These are phyloP conservation scores for Hymenoscyphus repandus DNA, from an alignment of 2,329 filamentous ascomycete genomes.

Conservation along the genomic window DNA sequence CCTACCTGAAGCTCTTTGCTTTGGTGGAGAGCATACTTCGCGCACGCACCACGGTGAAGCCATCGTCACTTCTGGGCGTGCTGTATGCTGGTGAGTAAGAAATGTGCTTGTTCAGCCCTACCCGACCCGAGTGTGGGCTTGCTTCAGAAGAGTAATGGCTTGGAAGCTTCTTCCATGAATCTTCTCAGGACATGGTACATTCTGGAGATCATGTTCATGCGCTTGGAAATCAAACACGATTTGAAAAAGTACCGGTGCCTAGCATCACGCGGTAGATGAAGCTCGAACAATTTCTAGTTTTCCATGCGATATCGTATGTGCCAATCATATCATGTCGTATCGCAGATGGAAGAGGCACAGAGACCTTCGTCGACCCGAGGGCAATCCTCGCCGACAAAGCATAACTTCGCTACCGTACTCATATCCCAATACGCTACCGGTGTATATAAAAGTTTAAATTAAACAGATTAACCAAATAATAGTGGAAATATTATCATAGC, in stretches of 20 bases:
- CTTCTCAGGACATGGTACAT: not conserved
- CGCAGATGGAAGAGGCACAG: too few relatives aligned
- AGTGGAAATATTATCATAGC: too few relatives aligned
- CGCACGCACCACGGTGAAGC: not conserved
- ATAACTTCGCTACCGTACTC: too few relatives aligned
- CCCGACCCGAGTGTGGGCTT: not conserved
- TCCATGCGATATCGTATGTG: not conserved
- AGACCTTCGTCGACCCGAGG: too few relatives aligned
- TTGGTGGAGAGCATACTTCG: not conserved
- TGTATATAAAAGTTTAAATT: too few relatives aligned
- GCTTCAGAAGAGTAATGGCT: not conserved
- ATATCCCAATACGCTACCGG: too few relatives aligned
- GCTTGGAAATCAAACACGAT: not conserved
- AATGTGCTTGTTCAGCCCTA: not conserved
- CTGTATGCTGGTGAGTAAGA: not conserved
- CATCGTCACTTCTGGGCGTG: not conserved
- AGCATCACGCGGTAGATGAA: not conserved
- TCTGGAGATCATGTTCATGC: not conserved
- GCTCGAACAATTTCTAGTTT: not conserved
- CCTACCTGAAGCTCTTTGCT: not conserved
- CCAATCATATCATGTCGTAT: not conserved
- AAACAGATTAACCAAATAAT: too few relatives aligned
- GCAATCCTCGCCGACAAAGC: too few relatives aligned
- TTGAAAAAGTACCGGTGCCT: not conserved
- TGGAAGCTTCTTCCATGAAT: not conserved